Conservation (phyloP, 805 yeast genomes). For the Suhomyces kilbournensis region DNA sequence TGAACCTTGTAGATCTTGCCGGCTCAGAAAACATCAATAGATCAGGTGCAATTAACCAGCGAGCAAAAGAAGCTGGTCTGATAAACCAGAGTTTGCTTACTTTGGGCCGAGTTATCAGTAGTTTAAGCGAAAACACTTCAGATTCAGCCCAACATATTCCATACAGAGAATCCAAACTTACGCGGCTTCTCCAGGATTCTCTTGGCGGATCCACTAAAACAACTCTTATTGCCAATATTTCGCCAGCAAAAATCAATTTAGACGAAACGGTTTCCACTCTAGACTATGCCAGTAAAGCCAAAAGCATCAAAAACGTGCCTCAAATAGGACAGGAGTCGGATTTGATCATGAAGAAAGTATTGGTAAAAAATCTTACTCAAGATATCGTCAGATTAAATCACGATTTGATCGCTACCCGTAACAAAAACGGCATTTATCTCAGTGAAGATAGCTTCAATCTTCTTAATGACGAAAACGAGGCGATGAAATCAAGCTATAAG, state of each 20-base stretch:
- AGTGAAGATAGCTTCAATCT: constrained; percentile 52
- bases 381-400: constrained; percentile 54
- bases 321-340: constrained; percentile 44
- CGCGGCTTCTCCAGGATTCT: constrained; percentile 68
- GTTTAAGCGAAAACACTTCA: constrained; percentile 26
- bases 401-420: constrained; percentile 61
- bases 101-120: constrained; percentile 83
- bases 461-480: constrained; percentile 26
- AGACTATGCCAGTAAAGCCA: constrained; percentile 86
- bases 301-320: constrained; percentile 65
- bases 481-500: constrained; percentile 18
- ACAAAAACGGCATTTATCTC: constrained; percentile 64
- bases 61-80: constrained; percentile 92
- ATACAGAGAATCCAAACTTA: constrained; percentile 77
- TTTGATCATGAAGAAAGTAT: constrained; percentile 48
- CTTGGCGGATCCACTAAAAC: constrained; percentile 89
- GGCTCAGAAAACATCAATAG: constrained; percentile 88
- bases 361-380: constrained; percentile 50
- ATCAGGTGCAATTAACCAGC: constrained; percentile 81
- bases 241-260: constrained; percentile 74
- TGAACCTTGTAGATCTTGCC: constrained; percentile 88
- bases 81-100: constrained; percentile 86
- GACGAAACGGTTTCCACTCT: constrained; percentile 84
- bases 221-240: constrained; percentile 79
- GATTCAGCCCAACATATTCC: constrained; percentile 59